Percentiles rank a stretch among this genome's conserved stretches.
Conservation (phyloP, 495 filamentous ascomycete species). For the Ramalina peruviana region DNA sequence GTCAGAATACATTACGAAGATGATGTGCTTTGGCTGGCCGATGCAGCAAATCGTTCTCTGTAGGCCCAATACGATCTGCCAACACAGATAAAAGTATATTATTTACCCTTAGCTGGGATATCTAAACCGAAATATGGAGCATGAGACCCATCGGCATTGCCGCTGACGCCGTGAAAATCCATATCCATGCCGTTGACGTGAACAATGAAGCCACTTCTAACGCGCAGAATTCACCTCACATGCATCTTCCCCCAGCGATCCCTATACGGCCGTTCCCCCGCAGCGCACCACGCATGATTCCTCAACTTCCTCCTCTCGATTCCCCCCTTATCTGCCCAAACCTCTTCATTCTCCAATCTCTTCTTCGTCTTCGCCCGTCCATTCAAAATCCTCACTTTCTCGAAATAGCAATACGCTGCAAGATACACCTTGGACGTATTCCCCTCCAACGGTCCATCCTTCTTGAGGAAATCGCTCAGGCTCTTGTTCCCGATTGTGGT, state of each 20-base stretch:
- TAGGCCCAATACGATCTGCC: no score
- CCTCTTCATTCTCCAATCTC: slow-evolving; percentile 36
- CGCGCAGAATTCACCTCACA: background rate
- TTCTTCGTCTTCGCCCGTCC: slow-evolving; percentile 37
- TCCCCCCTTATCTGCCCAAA: slow-evolving; percentile 14
- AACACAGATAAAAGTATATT: no score
- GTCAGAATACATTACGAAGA: no score
- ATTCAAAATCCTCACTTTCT: slow-evolving; percentile 40
- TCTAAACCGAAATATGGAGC: no score
- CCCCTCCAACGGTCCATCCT: slow-evolving; percentile 32
- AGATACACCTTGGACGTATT: slow-evolving; percentile 33
- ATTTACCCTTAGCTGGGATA: no score
- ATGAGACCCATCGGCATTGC: no score
- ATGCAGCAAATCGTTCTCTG: no score
- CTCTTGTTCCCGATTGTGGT: no score
- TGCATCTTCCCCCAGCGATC: background rate
- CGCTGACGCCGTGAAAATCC: no score
- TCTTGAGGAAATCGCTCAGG: slow-evolving; percentile 33
- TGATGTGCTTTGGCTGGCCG: no score
- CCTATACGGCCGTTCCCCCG: background rate
- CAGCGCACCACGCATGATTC: background rate
- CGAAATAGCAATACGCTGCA: slow-evolving; percentile 41
- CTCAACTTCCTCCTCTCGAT: background rate
- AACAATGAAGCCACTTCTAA: background rate
- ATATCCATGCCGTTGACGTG: no score